Evolutionary conservation across 2,329 filamentous ascomycete genomes (phyloP).

Genomic region (Colletotrichum lini): DNA sequence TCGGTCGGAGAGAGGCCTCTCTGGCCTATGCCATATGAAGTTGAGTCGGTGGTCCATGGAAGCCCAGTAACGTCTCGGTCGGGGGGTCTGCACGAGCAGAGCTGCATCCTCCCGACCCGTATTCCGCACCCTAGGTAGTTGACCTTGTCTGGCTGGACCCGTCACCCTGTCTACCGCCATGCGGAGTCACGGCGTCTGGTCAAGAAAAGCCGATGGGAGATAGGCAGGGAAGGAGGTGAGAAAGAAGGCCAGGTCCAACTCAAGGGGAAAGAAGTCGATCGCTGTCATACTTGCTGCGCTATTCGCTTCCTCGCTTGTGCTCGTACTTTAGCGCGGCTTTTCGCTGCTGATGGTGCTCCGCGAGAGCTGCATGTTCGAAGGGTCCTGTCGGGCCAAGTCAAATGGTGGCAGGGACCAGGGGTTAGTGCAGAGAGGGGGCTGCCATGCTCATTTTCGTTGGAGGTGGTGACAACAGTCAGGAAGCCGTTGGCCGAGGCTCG

Average conservation of each 20-base stretch:
- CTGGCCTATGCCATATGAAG: not conserved
- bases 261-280: slow-evolving; percentile 12
- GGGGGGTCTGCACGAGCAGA: not conserved
- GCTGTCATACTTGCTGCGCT: slow-evolving; percentile 15
- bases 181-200: not conserved
- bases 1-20: slow-evolving; percentile 2
- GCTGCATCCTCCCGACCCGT: not conserved
- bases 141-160: not conserved
- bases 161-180: not conserved
- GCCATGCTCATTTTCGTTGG: slow-evolving; percentile 1
- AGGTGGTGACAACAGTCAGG: not conserved
- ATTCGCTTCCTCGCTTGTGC: slow-evolving; percentile 14
- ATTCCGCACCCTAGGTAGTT: not conserved
- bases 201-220: not conserved
- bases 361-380: slow-evolving; percentile 16
- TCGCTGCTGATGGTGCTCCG: not conserved
- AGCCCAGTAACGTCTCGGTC: not conserved
- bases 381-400: slow-evolving; percentile 20
- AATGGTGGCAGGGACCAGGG: slow-evolving; percentile 19
- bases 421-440: not conserved
- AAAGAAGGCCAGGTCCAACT: not conserved
- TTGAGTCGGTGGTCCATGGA: not conserved
- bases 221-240: not conserved
- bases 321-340: slow-evolving; percentile 1
- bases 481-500: slow-evolving; percentile 6